phyloP scores from a whole-genome alignment of 306 rosid genomes.

The Heteromeles arbutifolia region DNA sequence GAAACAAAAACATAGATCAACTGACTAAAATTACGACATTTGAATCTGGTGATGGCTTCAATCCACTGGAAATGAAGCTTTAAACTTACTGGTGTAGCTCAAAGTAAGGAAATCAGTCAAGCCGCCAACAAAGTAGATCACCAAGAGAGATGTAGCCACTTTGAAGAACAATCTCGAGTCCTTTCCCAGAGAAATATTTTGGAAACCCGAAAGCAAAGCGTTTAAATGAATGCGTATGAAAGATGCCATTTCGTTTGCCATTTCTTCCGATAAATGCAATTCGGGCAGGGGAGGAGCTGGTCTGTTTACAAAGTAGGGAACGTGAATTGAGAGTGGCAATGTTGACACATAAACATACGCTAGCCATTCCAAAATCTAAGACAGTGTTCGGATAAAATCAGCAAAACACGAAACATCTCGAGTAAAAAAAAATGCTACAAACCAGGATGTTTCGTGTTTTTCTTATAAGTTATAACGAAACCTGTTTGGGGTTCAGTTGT shows the following conservation, averaged over 20 bases:
- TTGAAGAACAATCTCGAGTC: slow-evolving; percentile 72
- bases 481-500: too few species aligned
- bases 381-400: background rate
- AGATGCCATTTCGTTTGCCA: slow-evolving; percentile 53
- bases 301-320: slow-evolving; percentile 37
- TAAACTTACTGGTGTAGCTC: slow-evolving; percentile 64
- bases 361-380: background rate
- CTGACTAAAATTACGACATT: background rate
- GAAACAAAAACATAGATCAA: slow-evolving; percentile 15
- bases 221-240: slow-evolving; percentile 52
- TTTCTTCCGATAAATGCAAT: slow-evolving; percentile 76
- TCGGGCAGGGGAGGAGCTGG: slow-evolving; percentile 94
- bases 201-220: slow-evolving; percentile 58
- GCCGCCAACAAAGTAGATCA: slow-evolving; percentile 67
- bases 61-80: background rate
- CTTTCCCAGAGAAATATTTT: slow-evolving; percentile 68
- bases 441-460: background rate
- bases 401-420: background rate
- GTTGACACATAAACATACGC: background rate
- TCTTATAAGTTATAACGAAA: too few species aligned
- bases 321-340: background rate
- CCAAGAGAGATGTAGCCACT: slow-evolving; percentile 64
- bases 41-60: background rate
- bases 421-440: background rate
- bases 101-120: slow-evolving; percentile 80